Conservation (phyloP, 2,329 filamentous ascomycete species). For the Eurotiales sp. region DNA sequence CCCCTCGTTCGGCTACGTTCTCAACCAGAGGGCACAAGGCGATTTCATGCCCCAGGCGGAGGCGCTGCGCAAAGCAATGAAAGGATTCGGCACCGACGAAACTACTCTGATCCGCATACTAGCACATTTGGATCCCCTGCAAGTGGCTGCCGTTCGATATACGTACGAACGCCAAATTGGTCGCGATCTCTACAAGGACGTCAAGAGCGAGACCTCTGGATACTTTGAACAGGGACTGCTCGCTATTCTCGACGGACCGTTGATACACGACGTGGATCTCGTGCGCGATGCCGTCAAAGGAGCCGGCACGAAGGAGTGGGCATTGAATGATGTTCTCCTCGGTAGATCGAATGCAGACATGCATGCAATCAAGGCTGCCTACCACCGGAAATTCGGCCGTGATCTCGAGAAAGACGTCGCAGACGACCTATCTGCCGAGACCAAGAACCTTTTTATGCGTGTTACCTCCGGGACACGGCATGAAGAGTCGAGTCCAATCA, state of each 20-base stretch:
- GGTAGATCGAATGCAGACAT: slow-evolving; percentile 83
- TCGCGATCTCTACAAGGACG: slow-evolving; percentile 69
- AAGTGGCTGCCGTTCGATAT: slow-evolving; percentile 65
- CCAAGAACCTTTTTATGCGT: slow-evolving; percentile 78
- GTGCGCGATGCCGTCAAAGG: slow-evolving; percentile 72
- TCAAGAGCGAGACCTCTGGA: slow-evolving; percentile 71
- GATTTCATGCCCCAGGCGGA: slow-evolving; percentile 68
- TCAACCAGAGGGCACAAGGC: slow-evolving; percentile 62
- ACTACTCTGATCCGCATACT: slow-evolving; percentile 68
- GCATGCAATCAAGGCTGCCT: slow-evolving; percentile 76
- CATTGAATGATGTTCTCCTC: slow-evolving; percentile 83
- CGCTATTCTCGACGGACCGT: slow-evolving; percentile 72
- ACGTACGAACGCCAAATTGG: slow-evolving; percentile 63
- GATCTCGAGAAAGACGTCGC: slow-evolving; percentile 69
- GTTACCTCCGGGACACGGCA: slow-evolving; percentile 69
- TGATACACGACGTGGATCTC: slow-evolving; percentile 69
- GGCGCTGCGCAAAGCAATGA: slow-evolving; percentile 76
- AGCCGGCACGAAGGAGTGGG: slow-evolving; percentile 76
- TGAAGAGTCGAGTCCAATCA: slow-evolving; percentile 73
- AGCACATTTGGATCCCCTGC: slow-evolving; percentile 69
- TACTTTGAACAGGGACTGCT: slow-evolving; percentile 73
- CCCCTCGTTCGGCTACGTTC: slow-evolving; percentile 70
- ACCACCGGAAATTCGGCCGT: slow-evolving; percentile 63
- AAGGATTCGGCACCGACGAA: slow-evolving; percentile 88
- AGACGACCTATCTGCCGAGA: slow-evolving; percentile 79